These are phyloP conservation scores for Boletus rufocinnamomeus DNA, from an alignment of 768 basidiomycete genomes.

Conservation along the genomic window DNA sequence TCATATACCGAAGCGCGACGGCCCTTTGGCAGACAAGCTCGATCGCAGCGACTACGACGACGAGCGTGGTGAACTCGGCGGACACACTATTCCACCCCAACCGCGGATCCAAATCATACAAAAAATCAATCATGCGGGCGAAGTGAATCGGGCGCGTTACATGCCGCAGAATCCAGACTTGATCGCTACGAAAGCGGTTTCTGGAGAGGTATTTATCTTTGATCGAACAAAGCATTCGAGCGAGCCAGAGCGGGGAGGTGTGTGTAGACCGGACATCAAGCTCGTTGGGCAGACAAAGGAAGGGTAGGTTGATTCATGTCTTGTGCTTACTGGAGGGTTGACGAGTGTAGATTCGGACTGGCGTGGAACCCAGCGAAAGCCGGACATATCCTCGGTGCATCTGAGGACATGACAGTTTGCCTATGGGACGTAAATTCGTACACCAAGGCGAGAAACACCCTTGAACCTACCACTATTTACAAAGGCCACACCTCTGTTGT, in stretches of 20 bases:
- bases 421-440: slow-evolving; percentile 96
- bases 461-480: slow-evolving; percentile 87
- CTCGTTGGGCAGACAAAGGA: slow-evolving; percentile 90
- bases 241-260: slow-evolving; percentile 82
- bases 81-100: slow-evolving; percentile 80
- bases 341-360: slow-evolving; percentile 77
- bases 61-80: slow-evolving; percentile 92
- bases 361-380: slow-evolving; percentile 86
- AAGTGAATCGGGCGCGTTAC: slow-evolving; percentile 96
- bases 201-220: slow-evolving; percentile 92
- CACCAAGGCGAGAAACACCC: slow-evolving; percentile 67
- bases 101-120: slow-evolving; percentile 90
- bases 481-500: slow-evolving; percentile 90
- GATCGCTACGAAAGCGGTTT: slow-evolving; percentile 92
- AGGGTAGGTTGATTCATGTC: slow-evolving; percentile 59
- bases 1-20: slow-evolving; percentile 84
- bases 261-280: slow-evolving; percentile 88
- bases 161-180: slow-evolving; percentile 99
- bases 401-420: slow-evolving; percentile 95
- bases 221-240: slow-evolving; percentile 96
- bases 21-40: slow-evolving; percentile 71
- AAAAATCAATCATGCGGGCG: slow-evolving; percentile 91
- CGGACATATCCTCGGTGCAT: slow-evolving; percentile 88
- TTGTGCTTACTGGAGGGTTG: slow-evolving; percentile 4
- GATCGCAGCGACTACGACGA: slow-evolving; percentile 84